Evolutionary conservation across 2,329 filamentous ascomycete genomes (phyloP), one percentile per base, ranked within the genome.

Genomic region (Colletotrichum sp.): DNA sequence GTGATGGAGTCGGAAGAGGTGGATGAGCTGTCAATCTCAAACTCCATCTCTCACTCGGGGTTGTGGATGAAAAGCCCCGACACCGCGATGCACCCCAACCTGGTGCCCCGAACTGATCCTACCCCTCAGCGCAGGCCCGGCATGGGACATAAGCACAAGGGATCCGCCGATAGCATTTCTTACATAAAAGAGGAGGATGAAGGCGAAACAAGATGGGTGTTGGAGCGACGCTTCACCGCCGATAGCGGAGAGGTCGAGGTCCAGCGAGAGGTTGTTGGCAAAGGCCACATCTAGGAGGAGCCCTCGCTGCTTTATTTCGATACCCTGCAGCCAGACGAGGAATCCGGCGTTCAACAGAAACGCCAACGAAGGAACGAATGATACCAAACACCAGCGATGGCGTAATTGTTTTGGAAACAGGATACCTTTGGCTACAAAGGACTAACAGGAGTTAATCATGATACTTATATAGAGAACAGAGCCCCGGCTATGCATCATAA

Each of bases 141-240:
- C 8, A 82, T 82, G 80, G 87, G 88, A n/a, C 90, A 91, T 77
- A 84, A 86, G 16, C 86, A 90, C 78, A 89, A 87, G 78, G 86
- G 89, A 66, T 93, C 91, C 61, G 87, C 92, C 3, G 93, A 94
- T 78, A 94, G 92, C 77, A 92, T 95, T 39, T 93, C 93, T 8
- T 95, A 95, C 82, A 87, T 90, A 4, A 89, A 89, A 76, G 92
- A 93, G 80, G 91, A 92, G 61, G 87, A 90, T 4, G 88, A 88
- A 10, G 90, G 89, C 2, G 90, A 90, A 78, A 89, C 88, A 71
- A 85, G 92, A 61, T 95, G 93, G 94, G 90, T 95, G 9, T 85
- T 95, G 78, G 94, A 95, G 83, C 85, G 93, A 43, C 87, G 93
- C 68, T 86, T 93, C 43, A 94, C 92, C 4, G 91, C 88, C 1